Evolutionary conservation across 208 protist genomes (phyloP), one percentile per base, ranked within the genome.

Genomic region (Trypanosoma conorhini): DNA sequence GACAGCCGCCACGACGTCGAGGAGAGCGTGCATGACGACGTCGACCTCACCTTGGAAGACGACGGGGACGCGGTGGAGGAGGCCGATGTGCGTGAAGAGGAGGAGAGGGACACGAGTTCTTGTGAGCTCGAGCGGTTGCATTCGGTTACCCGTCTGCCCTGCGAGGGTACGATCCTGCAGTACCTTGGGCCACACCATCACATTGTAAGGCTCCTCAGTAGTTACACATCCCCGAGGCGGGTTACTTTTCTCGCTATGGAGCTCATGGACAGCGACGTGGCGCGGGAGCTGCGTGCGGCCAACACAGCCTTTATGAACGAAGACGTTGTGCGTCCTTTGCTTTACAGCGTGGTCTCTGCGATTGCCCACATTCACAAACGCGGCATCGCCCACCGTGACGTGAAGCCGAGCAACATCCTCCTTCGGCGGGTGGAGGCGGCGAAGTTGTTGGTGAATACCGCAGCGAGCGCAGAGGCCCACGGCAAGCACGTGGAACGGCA

Each of bases 401-500:
- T 95, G 59, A 95, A 95, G 74, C 89, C 89, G 48, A 85, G 86
- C 44, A 95, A 95, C 74, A 82, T 95, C 65, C 71, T 95, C 26
- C 78, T 95, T 31, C 87, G 85, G 30, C 40, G 40, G 21, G 55
- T 76, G 10, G 40, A 61, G 13, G 22, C 40, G n/a, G 31, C 33
- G n/a, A 63, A 50, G 26, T 44, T 24, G 26, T 10, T 62, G 19
- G 59, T 24, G 0, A 48, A 26, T 52, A n/a, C 30, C 13, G 46
- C 31, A 22, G 31, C 13, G 22, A 15, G 22, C 0, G 38, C 40
- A 52, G 57, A 35, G 33, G n/a, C 13, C 38, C 35, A 42, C 48
- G 31, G n/a, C 15, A 42, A 1, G 17, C 3, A 59, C 55, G 19
- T n/a, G 48, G 12, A 67, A 52, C 44, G 40, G 26, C 64, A 63